Percentiles rank a stretch among this genome's conserved stretches.
These are phyloP conservation scores for Flammula alnicola DNA, from an alignment of 1,284 basidiomycete species.

Conservation along the genomic window DNA sequence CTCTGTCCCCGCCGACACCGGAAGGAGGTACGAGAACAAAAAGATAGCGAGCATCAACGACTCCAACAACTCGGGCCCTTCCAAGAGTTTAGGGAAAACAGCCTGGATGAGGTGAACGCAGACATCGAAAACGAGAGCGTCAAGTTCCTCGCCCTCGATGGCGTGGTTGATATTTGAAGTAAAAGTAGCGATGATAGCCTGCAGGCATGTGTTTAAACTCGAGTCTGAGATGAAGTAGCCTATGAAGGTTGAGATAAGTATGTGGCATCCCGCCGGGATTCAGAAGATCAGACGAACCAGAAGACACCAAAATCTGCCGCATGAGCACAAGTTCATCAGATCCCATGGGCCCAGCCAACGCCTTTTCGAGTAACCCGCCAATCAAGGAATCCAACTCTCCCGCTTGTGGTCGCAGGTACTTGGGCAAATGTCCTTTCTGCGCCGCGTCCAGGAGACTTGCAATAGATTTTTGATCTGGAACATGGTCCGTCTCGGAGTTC, in stretches of 20 bases:
- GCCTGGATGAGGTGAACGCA: constrained; percentile 38
- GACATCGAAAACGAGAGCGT: constrained; percentile 30
- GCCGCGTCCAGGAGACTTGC: constrained; percentile 44
- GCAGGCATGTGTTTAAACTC: constrained; percentile 38
- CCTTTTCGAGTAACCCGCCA: constrained; percentile 30
- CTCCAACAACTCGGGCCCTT: constrained; percentile 18
- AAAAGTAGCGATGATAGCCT: constrained; percentile 42
- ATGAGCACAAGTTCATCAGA: constrained; percentile 34
- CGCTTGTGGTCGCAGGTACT: constrained; percentile 42
- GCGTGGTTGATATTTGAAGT: constrained; percentile 39
- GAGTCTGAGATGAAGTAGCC: constrained; percentile 44
- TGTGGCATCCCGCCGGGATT: too few species aligned
- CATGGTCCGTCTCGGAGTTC: constrained; percentile 2
- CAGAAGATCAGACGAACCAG: constrained; percentile 35
- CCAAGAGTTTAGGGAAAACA: constrained; percentile 34
- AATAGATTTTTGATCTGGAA: constrained; percentile 28
- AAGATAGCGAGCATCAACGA: constrained; percentile 48
- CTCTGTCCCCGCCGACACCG: constrained; percentile 33
- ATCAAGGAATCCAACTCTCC: constrained; percentile 52
- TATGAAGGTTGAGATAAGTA: constrained; percentile 20
- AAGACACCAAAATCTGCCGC: constrained; percentile 38
- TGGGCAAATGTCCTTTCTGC: constrained; percentile 39
- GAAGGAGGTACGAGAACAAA: constrained; percentile 51
- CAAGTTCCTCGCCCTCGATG: constrained; percentile 34
- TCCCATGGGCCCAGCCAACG: constrained; percentile 22